Conservation (phyloP, 1,284 basidiomycete genomes). For the Cystobasidium slooffiae region DNA sequence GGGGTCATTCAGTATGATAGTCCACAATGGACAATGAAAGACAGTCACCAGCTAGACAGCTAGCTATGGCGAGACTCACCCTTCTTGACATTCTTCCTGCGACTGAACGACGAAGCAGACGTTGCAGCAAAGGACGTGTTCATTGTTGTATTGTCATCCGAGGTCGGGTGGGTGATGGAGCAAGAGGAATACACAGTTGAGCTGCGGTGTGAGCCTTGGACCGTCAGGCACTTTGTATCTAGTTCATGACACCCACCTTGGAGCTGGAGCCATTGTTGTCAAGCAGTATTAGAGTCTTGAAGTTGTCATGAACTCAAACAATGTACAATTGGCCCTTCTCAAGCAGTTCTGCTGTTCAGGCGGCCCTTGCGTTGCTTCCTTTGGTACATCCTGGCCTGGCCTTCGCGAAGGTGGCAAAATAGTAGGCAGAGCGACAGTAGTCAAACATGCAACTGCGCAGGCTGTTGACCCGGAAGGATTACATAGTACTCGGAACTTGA, state of each 20-base stretch:
- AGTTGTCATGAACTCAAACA: neutral
- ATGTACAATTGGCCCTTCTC: neutral
- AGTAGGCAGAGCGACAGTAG: neutral
- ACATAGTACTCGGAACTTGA: too few species aligned
- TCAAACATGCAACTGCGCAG: neutral
- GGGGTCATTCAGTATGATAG: slow-evolving; percentile 19
- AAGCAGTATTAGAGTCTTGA: neutral
- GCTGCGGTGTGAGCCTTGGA: neutral
- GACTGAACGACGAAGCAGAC: slow-evolving; percentile 30
- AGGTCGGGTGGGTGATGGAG: too few species aligned
- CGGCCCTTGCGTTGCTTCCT: slow-evolving; percentile 10
- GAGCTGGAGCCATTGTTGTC: slow-evolving; percentile 34
- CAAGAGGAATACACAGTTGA: too few species aligned
- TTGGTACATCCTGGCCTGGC: neutral
- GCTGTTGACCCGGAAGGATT: neutral
- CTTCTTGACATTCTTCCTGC: slow-evolving; percentile 87
- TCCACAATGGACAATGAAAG: slow-evolving; percentile 9
- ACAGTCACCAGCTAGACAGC: neutral
- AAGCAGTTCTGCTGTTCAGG: neutral
- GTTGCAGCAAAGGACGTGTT: slow-evolving; percentile 29
- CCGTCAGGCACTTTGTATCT: slow-evolving; percentile 4
- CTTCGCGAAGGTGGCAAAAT: slow-evolving; percentile 17
- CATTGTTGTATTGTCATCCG: slow-evolving; percentile 8
- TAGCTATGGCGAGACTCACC: slow-evolving; percentile 27
- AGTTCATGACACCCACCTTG: slow-evolving; percentile 10